Base-by-base conservation (phyloP, 371 early-diverging fungal genomes). In the Actinomortierella wolfii region DNA sequence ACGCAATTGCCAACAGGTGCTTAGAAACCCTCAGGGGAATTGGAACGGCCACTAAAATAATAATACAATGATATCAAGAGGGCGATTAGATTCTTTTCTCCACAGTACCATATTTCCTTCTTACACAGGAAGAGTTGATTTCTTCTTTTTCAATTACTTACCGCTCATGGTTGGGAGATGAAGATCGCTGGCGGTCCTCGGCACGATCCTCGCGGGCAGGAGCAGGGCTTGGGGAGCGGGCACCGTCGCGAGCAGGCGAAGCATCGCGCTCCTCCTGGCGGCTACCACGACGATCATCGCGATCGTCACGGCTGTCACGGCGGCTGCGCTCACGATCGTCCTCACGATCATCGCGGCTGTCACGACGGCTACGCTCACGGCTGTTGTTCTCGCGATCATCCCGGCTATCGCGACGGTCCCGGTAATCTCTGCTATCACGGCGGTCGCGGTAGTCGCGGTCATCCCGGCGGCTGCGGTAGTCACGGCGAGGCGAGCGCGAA, bases 401-500 rank as follows among this genome's bases (percentile, higher is more conserved):
- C 0, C 62, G 63, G 52, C 42, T 28, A 20, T 51, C 26, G 29
- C 34, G 29, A 51, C 53, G 39, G 39, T 46, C 57, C 21, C 57
- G 41, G 46, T 49, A 54, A 3, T 42, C 43, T 34, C 48, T 55
- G 24, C 50, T 51, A 18, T 59, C 59, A 51, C 59, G 59, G 54
- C 50, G 56, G 51, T 56, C 70, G 54, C 45, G 54, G 24, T 53
- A 68, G 56, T 52, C 48, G 23, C 67, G 62, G n/a, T n/a, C n/a
- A n/a, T n/a, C n/a, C n/a, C n/a, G n/a, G n/a, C n/a, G n/a, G n/a
- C n/a, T n/a, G 26, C 58, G 55, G 58, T 69, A 64, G 50, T 68
- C 64, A 42, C 77, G 68, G 49, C 74, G 73, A 23, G 67, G 77
- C 20, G 79, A 75, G 34, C 74, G 69, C 34, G 78, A 78, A 28